phyloP scores from a whole-genome alignment of 768 basidiomycete genomes.

The Sarcomyxa edulis region DNA sequence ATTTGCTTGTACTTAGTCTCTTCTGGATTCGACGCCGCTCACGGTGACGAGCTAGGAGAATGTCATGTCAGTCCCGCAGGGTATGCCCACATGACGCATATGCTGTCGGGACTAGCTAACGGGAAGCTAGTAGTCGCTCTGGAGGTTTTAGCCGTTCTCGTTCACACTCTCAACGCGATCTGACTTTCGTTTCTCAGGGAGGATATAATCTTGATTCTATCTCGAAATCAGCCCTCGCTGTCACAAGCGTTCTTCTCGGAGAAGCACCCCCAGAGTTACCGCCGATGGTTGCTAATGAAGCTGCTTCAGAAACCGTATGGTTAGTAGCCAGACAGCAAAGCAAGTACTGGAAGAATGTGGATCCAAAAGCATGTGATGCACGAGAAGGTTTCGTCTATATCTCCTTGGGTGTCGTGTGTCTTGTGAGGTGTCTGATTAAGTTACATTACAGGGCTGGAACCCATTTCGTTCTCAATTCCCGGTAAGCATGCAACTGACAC shows the following conservation, averaged over 20 bases:
- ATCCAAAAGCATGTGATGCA: slow-evolving; percentile 78
- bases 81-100: slow-evolving; percentile 98
- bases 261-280: slow-evolving; percentile 75
- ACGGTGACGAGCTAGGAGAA: slow-evolving; percentile 87
- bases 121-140: slow-evolving; percentile 90
- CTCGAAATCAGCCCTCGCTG: slow-evolving; percentile 82
- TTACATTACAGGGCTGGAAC: slow-evolving; percentile 46
- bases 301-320: slow-evolving; percentile 86
- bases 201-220: slow-evolving; percentile 93
- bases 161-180: background rate
- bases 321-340: slow-evolving; percentile 84
- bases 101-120: slow-evolving; percentile 83
- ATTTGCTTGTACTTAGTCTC: slow-evolving; percentile 58
- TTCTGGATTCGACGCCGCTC: slow-evolving; percentile 95
- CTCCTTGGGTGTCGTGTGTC: background rate
- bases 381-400: slow-evolving; percentile 54
- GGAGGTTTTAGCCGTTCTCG: slow-evolving; percentile 70
- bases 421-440: background rate
- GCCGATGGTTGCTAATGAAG: slow-evolving; percentile 69
- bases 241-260: slow-evolving; percentile 83
- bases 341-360: slow-evolving; percentile 86
- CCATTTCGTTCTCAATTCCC: slow-evolving; percentile 61
- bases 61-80: slow-evolving; percentile 89
- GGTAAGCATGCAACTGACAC: slow-evolving; percentile 40
- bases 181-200: slow-evolving; percentile 51